Evolutionary conservation across 2,329 filamentous ascomycete species (phyloP).

Genomic region (Penicillium oxalicum): DNA sequence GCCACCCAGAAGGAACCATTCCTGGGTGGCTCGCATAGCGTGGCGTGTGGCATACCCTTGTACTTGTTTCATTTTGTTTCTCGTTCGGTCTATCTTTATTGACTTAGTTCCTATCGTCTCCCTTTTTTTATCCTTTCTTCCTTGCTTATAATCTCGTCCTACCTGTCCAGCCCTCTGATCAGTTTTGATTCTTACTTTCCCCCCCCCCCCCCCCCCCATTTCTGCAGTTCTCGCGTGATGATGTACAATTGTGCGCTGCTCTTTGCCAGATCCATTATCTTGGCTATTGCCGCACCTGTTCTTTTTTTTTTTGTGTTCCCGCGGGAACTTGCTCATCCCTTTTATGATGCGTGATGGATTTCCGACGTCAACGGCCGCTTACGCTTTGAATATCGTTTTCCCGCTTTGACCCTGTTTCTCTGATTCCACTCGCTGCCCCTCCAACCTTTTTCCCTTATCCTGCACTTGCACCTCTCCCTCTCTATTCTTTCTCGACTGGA

Average conservation of each 20-base stretch:
- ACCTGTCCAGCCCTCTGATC: too few species aligned
- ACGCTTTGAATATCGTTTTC: background rate
- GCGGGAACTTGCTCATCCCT: conserved; percentile 5
- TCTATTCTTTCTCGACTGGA: too few species aligned
- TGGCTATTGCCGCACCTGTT: conserved; percentile 3
- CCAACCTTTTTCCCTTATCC: too few species aligned
- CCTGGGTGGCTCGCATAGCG: conserved; percentile 36
- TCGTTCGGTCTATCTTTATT: too few species aligned
- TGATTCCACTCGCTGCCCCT: too few species aligned
- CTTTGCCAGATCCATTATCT: too few species aligned
- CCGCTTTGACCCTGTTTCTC: background rate
- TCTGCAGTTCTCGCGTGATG: conserved; percentile 4
- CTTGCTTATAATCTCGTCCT: background rate
- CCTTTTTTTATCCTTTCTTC: conserved; percentile 9
- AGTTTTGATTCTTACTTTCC: too few species aligned
- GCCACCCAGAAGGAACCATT: conserved; percentile 14
- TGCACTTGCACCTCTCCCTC: too few species aligned
- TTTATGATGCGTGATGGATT: conserved; percentile 12
- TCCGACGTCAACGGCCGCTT: conserved; percentile 9
- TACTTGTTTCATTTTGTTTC: conserved; percentile 19
- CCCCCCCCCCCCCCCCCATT: too few species aligned
- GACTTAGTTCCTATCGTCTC: background rate
- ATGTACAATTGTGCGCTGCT: conserved; percentile 9
- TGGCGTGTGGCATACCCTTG: conserved; percentile 39
- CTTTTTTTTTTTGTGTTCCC: conserved; percentile 53